Base-by-base conservation (phyloP, 2,329 filamentous ascomycete species). In the Zymoseptoria crescenta region DNA sequence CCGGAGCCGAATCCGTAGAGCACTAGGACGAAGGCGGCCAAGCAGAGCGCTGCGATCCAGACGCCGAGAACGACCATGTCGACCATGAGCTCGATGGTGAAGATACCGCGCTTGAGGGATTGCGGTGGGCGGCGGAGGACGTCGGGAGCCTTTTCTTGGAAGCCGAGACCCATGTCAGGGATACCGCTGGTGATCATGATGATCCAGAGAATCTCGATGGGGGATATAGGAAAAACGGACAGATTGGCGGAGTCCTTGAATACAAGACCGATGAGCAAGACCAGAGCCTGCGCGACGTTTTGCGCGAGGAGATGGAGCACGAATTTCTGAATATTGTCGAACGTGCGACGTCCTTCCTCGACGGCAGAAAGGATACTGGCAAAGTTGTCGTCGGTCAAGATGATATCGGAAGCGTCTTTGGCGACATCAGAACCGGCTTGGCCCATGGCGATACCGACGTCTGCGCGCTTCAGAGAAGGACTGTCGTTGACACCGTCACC, bases 381-480 rank as follows among this genome's bases (percentile, higher is more conserved):
- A 74, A 95, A 95, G 75, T 93, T 92, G 76, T 94, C 90, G 70
- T 94, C 89, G 0, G 88, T 91, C 49, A 96, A 78, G 41, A 95
- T 89, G 81, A 96, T 94, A 69, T 95, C 73, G 65, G 89, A 79
- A 71, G 89, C 89, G 50, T 87, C 88, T 74, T 94, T 95, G 62
- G 90, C 90, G 6, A 95, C 90, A 67, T 94, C 90, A 9, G 87
- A 91, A 1, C 90, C 90, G 13, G 87, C 86, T 73, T 83, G 78
- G n/a, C 90, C 90, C 90, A 95, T 95, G 57, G 89, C 89, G 65
- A 94, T 96, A 64, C 89, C 90, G 5, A 96, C 89, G 69, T 96
- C 91, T 2, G 89, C 87, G 51, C 84, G 82, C 66, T 89, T 89
- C 35, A 95, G 80, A 4, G 88, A 91, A 0, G 90, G 90, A 1